Evolutionary conservation across 768 basidiomycete species (phyloP).

Genomic region (Dacryopinax spathularia): DNA sequence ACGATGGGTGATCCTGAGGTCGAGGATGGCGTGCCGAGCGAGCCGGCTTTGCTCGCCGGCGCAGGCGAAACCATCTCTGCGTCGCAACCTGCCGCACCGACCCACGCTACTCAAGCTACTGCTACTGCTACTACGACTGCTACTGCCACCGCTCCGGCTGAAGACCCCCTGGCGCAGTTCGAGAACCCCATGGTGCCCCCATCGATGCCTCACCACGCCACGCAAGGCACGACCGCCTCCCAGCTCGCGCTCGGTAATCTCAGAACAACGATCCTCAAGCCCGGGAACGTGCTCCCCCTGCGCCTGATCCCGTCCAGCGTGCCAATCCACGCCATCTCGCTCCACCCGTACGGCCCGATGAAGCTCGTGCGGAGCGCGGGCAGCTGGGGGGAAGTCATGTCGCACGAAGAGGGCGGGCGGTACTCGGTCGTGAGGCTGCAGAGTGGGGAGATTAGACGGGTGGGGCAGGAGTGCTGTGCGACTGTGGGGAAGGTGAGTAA

Average conservation of each 20-base stretch:
- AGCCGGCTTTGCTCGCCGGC: neutral
- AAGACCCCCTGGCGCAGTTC: no score
- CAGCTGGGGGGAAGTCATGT: slow-evolving; percentile 64
- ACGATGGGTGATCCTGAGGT: slow-evolving; percentile 2
- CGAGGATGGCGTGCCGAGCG: slow-evolving; percentile 4
- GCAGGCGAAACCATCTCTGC: slow-evolving; percentile 31
- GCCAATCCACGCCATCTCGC: slow-evolving; percentile 71
- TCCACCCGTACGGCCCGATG: slow-evolving; percentile 59
- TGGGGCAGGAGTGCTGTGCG: slow-evolving; percentile 62
- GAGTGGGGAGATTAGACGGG: slow-evolving; percentile 82
- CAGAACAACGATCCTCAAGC: slow-evolving; percentile 66
- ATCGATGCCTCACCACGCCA: neutral
- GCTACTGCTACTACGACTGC: slow-evolving; percentile 9
- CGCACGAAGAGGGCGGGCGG: slow-evolving; percentile 53
- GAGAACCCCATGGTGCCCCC: neutral
- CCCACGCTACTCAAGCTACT: neutral
- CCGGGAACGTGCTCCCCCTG: slow-evolving; percentile 86
- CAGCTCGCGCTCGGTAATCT: slow-evolving; percentile 67
- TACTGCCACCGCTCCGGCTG: slow-evolving; percentile 11
- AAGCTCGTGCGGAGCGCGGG: slow-evolving; percentile 85
- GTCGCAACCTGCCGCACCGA: neutral
- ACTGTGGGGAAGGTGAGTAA: slow-evolving; percentile 90
- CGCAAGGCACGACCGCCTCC: slow-evolving; percentile 9
- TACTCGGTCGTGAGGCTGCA: slow-evolving; percentile 77
- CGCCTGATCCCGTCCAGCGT: slow-evolving; percentile 88